phyloP scores from a whole-genome alignment of 1,139 yeast species.

The Yamadazyma triangularis region DNA sequence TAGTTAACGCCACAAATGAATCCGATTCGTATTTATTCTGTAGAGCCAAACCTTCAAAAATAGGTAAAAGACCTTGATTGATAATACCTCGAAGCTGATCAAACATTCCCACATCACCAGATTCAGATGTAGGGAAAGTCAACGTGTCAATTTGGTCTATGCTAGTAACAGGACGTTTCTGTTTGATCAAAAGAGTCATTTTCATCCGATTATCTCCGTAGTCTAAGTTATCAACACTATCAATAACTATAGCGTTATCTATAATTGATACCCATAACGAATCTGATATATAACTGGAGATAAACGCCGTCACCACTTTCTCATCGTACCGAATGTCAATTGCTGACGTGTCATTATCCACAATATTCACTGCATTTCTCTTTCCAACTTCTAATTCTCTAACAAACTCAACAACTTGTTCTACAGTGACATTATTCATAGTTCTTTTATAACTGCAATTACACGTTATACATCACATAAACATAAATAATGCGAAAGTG shows the following conservation, averaged over 20 bases:
- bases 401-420: too few species aligned
- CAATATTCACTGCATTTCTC: too few species aligned
- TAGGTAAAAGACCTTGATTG: slow-evolving; percentile 39
- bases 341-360: not conserved
- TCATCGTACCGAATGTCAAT: slow-evolving; percentile 1
- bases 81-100: slow-evolving; percentile 59
- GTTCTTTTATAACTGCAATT: too few species aligned
- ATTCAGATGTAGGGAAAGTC: slow-evolving; percentile 7
- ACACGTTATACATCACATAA: too few species aligned
- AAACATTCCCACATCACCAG: slow-evolving; percentile 27
- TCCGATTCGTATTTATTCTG: slow-evolving; percentile 9
- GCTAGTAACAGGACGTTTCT: slow-evolving; percentile 7
- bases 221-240: slow-evolving; percentile 3
- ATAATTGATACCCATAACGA: slow-evolving; percentile 4
- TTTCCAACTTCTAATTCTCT: too few species aligned
- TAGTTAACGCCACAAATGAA: slow-evolving; percentile 33
- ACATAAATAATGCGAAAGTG: too few species aligned
- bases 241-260: slow-evolving; percentile 1
- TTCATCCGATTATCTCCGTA: slow-evolving; percentile 1
- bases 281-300: slow-evolving; percentile 5
- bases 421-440: too few species aligned
- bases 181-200: slow-evolving; percentile 8
- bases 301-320: slow-evolving; percentile 2
- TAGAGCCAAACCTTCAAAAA: slow-evolving; percentile 24
- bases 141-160: slow-evolving; percentile 6